A percentile compares a stretch with the other conserved stretches of the same genome.
These are phyloP conservation scores for Cercospora berteroae DNA, from an alignment of 2,329 filamentous ascomycete genomes.

Conservation along the genomic window DNA sequence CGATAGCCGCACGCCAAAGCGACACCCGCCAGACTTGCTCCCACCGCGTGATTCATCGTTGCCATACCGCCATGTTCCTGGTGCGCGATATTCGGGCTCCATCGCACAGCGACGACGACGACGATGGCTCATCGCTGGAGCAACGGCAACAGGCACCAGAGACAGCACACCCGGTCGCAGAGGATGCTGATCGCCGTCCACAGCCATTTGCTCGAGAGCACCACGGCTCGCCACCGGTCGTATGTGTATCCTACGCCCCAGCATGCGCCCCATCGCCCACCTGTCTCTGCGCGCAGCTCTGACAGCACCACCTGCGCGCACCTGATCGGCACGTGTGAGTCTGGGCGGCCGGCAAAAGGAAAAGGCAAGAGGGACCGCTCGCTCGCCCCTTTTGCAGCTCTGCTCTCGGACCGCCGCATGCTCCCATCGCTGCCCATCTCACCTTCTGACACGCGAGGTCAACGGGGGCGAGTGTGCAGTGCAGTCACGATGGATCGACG, in stretches of 20 bases:
- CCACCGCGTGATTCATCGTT: background rate
- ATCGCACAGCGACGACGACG: background rate
- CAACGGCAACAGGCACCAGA: background rate
- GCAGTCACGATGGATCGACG: background rate
- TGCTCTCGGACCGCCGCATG: background rate
- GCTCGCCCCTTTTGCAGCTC: background rate
- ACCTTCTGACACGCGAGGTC: background rate
- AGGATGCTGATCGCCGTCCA: conserved; percentile 4
- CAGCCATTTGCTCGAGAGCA: background rate
- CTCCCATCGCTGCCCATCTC: background rate
- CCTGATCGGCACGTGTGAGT: background rate
- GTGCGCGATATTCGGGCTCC: background rate
- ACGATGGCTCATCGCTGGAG: background rate
- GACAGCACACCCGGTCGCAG: background rate
- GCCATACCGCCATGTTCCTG: background rate
- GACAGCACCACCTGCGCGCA: background rate
- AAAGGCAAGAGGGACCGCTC: background rate
- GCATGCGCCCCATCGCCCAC: background rate
- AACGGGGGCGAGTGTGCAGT: background rate
- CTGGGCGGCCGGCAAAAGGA: background rate
- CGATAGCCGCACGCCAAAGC: background rate
- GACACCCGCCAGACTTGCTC: too few relatives aligned
- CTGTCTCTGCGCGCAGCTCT: background rate
- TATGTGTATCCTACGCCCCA: background rate
- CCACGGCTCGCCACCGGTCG: conserved; percentile 10